Evolutionary conservation across 2,329 filamentous ascomycete species (phyloP).

Genomic region (Metarhizium guizhouense): DNA sequence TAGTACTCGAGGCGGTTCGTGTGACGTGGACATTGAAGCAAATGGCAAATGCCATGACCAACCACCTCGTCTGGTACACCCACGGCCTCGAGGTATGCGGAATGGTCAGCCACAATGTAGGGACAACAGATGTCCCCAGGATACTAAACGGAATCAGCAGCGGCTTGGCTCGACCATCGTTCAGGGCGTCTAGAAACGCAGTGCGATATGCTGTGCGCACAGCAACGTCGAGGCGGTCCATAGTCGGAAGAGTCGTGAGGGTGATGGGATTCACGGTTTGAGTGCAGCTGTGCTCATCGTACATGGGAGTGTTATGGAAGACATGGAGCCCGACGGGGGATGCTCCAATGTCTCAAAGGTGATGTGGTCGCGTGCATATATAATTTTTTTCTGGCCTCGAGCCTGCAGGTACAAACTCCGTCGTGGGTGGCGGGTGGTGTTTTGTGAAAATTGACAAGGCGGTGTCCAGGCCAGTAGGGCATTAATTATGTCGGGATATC

Average conservation of each 20-base stretch:
- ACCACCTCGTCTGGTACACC: slow-evolving; percentile 40
- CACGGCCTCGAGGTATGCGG: slow-evolving; percentile 42
- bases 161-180: slow-evolving; percentile 32
- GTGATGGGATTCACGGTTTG: not conserved
- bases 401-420: too few relatives aligned
- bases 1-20: slow-evolving; percentile 36
- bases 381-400: too few relatives aligned
- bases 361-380: not conserved
- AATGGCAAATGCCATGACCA: slow-evolving; percentile 34
- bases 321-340: not conserved
- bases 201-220: slow-evolving; percentile 24
- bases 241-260: not conserved
- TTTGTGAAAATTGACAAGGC: too few relatives aligned
- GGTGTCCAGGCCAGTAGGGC: too few relatives aligned
- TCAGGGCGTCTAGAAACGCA: slow-evolving; percentile 25
- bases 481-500: too few relatives aligned
- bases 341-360: not conserved
- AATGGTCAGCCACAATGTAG: slow-evolving; percentile 45
- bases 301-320: not conserved
- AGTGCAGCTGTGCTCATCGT: not conserved
- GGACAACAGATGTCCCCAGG: slow-evolving; percentile 37
- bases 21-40: slow-evolving; percentile 35
- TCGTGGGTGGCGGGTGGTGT: too few relatives aligned
- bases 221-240: slow-evolving; percentile 16
- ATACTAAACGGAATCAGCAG: slow-evolving; percentile 45